A percentile compares a stretch with the other conserved stretches of the same genome.
Evolutionary conservation across 345 rosid species (phyloP).

Genomic region (Citrus hindsii): DNA sequence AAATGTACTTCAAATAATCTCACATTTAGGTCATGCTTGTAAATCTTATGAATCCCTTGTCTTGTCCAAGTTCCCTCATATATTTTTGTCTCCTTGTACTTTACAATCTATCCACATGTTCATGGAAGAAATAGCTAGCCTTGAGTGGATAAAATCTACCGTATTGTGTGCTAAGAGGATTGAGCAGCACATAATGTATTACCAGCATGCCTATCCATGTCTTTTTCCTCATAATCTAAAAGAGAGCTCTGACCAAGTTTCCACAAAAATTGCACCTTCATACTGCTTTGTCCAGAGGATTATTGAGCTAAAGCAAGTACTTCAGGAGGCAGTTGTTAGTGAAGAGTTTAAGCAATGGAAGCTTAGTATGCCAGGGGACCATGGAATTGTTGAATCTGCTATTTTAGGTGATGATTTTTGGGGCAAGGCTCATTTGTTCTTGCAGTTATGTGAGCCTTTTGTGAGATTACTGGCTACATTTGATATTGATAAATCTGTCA

Average conservation of each 20-base stretch:
- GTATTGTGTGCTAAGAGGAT: constrained; percentile 34
- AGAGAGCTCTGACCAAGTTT: constrained; percentile 16
- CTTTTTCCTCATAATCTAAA: constrained; percentile 16
- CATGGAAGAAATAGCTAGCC: constrained; percentile 44
- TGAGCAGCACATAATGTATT: constrained; percentile 33
- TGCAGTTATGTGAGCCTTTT: constrained; percentile 45
- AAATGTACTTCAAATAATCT: constrained; percentile 42
- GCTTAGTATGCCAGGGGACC: constrained; percentile 20
- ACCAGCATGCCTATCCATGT: constrained; percentile 24
- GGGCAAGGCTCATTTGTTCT: constrained; percentile 29
- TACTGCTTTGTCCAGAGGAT: constrained; percentile 31
- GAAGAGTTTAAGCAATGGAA: constrained; percentile 55
- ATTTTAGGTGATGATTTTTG: constrained; percentile 42
- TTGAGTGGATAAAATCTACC: constrained; percentile 35
- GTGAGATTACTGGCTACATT: constrained; percentile 23
- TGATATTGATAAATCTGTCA: constrained; percentile 33
- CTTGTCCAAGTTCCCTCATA: constrained; percentile 34
- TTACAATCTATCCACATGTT: constrained; percentile 27
- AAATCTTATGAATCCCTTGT: constrained; percentile 31
- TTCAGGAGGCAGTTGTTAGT: constrained; percentile 33
- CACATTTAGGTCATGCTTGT: constrained; percentile 23
- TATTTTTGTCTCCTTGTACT: constrained; percentile 45
- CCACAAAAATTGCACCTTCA: constrained; percentile 34
- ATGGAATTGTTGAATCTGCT: constrained; percentile 34
- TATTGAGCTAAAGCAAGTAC: constrained; percentile 32